Conservation (phyloP, 495 filamentous ascomycete species). For the Penicillium nucicola region DNA sequence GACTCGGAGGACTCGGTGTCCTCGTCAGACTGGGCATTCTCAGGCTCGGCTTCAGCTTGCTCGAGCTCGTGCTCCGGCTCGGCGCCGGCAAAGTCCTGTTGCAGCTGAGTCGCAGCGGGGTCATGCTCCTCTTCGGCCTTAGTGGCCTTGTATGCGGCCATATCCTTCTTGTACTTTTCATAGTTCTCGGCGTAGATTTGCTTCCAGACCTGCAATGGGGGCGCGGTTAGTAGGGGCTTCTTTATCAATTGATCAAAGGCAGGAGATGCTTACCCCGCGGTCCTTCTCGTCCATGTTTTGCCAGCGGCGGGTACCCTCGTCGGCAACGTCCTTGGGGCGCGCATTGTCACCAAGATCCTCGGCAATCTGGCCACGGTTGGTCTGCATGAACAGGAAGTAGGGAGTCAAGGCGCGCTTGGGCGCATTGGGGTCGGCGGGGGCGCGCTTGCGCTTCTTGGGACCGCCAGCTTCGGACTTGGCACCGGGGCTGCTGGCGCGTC, state of each 20-base stretch:
- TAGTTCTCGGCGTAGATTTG: conserved; percentile 73
- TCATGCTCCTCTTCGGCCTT: conserved; percentile 47
- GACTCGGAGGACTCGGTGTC: conserved; percentile 35
- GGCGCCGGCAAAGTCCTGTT: conserved; percentile 54
- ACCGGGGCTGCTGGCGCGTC: conserved; percentile 37
- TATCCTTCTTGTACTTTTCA: conserved; percentile 65
- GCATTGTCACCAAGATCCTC: conserved; percentile 67
- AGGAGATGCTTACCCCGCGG: conserved; percentile 49
- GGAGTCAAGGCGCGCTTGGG: conserved; percentile 92
- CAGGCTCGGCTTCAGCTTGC: conserved; percentile 29
- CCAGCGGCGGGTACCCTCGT: conserved; percentile 83
- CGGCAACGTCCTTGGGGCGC: conserved; percentile 74
- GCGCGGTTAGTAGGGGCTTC: conserved; percentile 1
- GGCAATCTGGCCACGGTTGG: conserved; percentile 72
- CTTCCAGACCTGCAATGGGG: conserved; percentile 60
- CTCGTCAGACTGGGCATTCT: conserved; percentile 35
- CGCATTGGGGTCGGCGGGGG: conserved; percentile 80
- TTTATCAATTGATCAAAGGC: conserved; percentile 4
- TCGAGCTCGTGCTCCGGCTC: conserved; percentile 28
- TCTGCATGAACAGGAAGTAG: conserved; percentile 90
- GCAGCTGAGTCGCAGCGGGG: conserved; percentile 51
- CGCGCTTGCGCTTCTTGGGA: conserved; percentile 84
- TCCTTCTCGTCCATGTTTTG: conserved; percentile 73
- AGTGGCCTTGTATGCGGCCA: conserved; percentile 66
- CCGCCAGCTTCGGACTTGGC: conserved; percentile 51